Base-by-base conservation (phyloP, 2,329 filamentous ascomycete genomes). In the Alternaria brassicae region DNA sequence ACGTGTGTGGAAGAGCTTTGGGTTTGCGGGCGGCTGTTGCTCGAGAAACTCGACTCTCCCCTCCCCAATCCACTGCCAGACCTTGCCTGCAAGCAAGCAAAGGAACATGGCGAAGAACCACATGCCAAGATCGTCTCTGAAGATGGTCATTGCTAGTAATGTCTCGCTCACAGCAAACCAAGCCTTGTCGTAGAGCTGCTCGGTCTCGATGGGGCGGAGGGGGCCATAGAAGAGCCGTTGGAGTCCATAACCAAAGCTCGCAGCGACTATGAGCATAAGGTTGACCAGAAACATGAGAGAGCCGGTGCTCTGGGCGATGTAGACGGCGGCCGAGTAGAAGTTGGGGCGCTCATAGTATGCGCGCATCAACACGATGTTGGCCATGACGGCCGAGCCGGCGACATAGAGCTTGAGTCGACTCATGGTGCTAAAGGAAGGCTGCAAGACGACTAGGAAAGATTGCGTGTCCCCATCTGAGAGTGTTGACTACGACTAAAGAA, bases 161-260 rank as follows among this genome's bases (percentile, higher is more conserved):
- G 95, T 99, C 81, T 99, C 95, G 45, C 94, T 97, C 39, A 98
- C 91, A 37, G 95, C 94, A 75, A 97, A 97, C 96, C 96, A 99
- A 49, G 91, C 93, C 79, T 94, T 94, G 79, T 99, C 95, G 75
- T 96, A 97, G 13, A 99, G 86, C 77, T 98, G 94, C 79, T 99
- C 96, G 71, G 95, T 91, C 82, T 99, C 95, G 81, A 96, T 92
- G 25, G 93, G 90, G 67, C 96, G 92, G 21, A 99, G 86, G 17
- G 88, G 89, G 61, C 95, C 95, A 74, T 94, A 99, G 75, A 96
- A 92, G 52, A 97, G 83, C 71, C 93, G 89, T 76, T 97, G 95
- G 17, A 99, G 85, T 60, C 88, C 91, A 79, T 93, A 96, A 63
- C 97, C 87, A 69, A 96, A 86, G 69, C 87, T 89, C 65, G 89